Conservation (phyloP, 345 rosid genomes). For the Eucalyptus lansdowneana region DNA sequence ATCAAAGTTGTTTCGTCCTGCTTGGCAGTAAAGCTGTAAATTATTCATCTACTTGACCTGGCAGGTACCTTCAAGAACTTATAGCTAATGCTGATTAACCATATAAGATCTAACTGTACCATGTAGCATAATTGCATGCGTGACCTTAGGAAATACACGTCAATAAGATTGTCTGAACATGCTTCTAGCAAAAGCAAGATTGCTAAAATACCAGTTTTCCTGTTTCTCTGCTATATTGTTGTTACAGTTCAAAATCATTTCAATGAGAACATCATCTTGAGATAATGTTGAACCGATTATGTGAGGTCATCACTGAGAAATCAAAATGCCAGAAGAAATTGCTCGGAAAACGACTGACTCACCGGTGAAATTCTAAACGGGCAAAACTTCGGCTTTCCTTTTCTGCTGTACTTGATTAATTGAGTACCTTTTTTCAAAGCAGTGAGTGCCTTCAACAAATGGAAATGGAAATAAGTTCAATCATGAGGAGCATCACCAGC, state of each 20-base stretch:
- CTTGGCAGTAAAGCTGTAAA: not conserved
- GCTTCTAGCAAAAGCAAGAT: not conserved
- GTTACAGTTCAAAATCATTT: not conserved
- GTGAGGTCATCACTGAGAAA: not conserved
- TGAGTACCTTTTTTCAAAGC: slow-evolving; percentile 79
- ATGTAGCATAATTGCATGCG: not conserved
- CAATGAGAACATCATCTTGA: not conserved
- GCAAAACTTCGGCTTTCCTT: slow-evolving; percentile 91
- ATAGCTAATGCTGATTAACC: not conserved
- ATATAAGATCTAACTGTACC: not conserved
- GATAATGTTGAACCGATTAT: not conserved
- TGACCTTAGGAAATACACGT: not conserved
- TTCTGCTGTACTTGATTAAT: slow-evolving; percentile 83
- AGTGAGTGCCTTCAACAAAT: slow-evolving; percentile 60
- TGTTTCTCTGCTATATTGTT: not conserved
- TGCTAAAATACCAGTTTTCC: not conserved
- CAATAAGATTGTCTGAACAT: not conserved
- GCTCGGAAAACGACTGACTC: not conserved
- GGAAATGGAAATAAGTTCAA: not conserved
- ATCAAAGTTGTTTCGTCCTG: slow-evolving; percentile 84
- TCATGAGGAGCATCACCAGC: not conserved
- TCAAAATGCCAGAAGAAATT: not conserved
- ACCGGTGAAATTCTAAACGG: slow-evolving; percentile 64
- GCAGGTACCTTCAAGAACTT: not conserved
- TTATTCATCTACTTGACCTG: not conserved